phyloP scores from a whole-genome alignment of 306 rosid species.

The Citrullus colocynthis region DNA sequence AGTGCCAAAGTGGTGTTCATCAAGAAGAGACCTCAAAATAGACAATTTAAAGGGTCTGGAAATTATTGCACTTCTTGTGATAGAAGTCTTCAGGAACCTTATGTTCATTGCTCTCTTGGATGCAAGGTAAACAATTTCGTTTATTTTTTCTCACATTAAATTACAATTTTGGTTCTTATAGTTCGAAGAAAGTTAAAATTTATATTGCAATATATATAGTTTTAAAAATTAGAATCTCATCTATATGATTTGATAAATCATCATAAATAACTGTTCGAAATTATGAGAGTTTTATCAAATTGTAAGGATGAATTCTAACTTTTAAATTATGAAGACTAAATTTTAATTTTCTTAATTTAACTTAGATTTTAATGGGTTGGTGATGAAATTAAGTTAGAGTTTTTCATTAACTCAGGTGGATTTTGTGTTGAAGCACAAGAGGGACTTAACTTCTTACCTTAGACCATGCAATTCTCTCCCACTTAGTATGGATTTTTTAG shows the following conservation, averaged over 20 bases:
- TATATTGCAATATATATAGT: too few relatives aligned
- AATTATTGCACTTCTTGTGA: constrained; percentile 94
- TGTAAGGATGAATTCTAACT: too few relatives aligned
- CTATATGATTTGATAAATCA: too few relatives aligned
- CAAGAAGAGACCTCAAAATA: constrained; percentile 88
- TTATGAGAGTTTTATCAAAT: too few relatives aligned
- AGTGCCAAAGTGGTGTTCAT: constrained; percentile 96
- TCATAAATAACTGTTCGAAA: too few relatives aligned
- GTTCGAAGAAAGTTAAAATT: too few relatives aligned
- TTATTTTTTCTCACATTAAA: not conserved
- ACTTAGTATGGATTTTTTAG: constrained; percentile 61
- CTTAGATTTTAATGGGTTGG: too few relatives aligned
- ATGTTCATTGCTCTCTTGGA: constrained; percentile 79
- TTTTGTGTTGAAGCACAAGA: constrained; percentile 55
- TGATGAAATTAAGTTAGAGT: not conserved
- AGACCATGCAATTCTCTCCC: constrained; percentile 56
- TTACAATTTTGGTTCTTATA: too few relatives aligned
- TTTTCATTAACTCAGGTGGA: constrained; percentile 37
- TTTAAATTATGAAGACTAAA: too few relatives aligned
- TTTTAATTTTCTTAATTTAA: not conserved
- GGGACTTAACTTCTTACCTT: constrained; percentile 58
- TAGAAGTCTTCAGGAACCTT: constrained; percentile 94
- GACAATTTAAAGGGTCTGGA: constrained; percentile 96
- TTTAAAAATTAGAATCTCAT: too few relatives aligned
- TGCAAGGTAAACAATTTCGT: constrained; percentile 60